Percentiles rank a stretch among this genome's conserved stretches.
Conservation (phyloP, 1,284 basidiomycete genomes). For the Coniferiporia weirii region DNA sequence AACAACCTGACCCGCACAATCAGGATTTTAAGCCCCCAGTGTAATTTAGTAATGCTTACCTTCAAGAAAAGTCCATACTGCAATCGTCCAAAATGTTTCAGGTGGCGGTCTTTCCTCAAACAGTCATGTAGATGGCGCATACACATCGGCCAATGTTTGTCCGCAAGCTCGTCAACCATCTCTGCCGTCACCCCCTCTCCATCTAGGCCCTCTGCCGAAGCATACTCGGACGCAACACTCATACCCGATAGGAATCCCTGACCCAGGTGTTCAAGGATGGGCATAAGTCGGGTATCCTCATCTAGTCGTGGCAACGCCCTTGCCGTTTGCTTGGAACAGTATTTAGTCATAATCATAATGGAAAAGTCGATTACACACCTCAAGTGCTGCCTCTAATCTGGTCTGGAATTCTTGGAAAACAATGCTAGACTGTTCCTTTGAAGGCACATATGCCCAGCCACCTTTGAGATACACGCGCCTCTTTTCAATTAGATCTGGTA, state of each 20-base stretch:
- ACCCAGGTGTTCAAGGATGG: slow-evolving; percentile 89
- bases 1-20: slow-evolving; percentile 56
- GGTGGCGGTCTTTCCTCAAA: slow-evolving; percentile 74
- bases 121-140: slow-evolving; percentile 90
- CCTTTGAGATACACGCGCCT: slow-evolving; percentile 76
- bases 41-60: slow-evolving; percentile 37
- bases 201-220: slow-evolving; percentile 44
- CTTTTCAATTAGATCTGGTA: slow-evolving; percentile 87
- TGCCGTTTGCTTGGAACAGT: slow-evolving; percentile 67
- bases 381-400: slow-evolving; percentile 73
- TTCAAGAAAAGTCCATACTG: slow-evolving; percentile 96
- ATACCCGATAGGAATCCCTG: slow-evolving; percentile 88
- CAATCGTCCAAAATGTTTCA: slow-evolving; percentile 90
- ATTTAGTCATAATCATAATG: slow-evolving; percentile 9
- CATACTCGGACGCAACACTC: slow-evolving; percentile 74
- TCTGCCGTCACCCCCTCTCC: slow-evolving; percentile 80
- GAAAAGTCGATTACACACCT: slow-evolving; percentile 46
- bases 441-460: slow-evolving; percentile 91
- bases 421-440: slow-evolving; percentile 78
- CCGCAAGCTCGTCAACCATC: slow-evolving; percentile 88
- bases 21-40: slow-evolving; percentile 10
- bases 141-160: slow-evolving; percentile 91
- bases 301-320: slow-evolving; percentile 90
- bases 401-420: slow-evolving; percentile 85
- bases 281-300: slow-evolving; percentile 89